Evolutionary conservation across 2,329 filamentous ascomycete genomes (phyloP), one percentile per base, ranked within the genome.

Genomic region (Beauveria brongniartii): DNA sequence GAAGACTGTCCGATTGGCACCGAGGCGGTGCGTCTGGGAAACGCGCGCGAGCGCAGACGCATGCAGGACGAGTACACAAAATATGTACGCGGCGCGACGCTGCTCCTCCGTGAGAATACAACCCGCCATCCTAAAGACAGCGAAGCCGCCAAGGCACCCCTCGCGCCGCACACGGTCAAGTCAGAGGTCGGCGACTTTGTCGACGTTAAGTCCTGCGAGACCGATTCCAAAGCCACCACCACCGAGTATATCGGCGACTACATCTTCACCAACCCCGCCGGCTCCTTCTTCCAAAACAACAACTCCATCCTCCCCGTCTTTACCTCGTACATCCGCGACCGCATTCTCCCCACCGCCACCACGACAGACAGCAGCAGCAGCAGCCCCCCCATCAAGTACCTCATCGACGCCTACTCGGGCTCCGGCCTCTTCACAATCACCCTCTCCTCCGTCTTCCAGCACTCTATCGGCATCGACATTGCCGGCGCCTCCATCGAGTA

Each of bases 201-300:
- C 20, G 90, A 97, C 72, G 80, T 88, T 72, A 97, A 97, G 74
- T 89, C 86, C 3, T 97, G 91, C 78, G 85, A 96, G 66, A 96
- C 92, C 4, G 87, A 97, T 75, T 84, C 86, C 72, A 96, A 93
- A 66, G 88, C 83, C 65, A 89, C 82, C 55, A 87, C 90, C 3
- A 92, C 89, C 34, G 94, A 99, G 74, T 97, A 95, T 75, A 84
- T 99, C 64, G 91, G 88, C 70, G 77, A 86, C 73, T 94, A 89
- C 77, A 79, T 87, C 70, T 96, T 99, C 77, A 87, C 87, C 72
- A 97, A 96, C 77, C 91, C 90, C 3, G 94, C 94, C 12, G 92
- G 92, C 63, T 86, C 91, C 57, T 99, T 99, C 79, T 99, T 99
- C 83, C 94, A 99, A 72, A 99, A 99, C 81, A 99, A 99, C 82